These are phyloP conservation scores for Hygrophila difformis DNA, from an alignment of 257 asterid genomes.

Conservation along the genomic window DNA sequence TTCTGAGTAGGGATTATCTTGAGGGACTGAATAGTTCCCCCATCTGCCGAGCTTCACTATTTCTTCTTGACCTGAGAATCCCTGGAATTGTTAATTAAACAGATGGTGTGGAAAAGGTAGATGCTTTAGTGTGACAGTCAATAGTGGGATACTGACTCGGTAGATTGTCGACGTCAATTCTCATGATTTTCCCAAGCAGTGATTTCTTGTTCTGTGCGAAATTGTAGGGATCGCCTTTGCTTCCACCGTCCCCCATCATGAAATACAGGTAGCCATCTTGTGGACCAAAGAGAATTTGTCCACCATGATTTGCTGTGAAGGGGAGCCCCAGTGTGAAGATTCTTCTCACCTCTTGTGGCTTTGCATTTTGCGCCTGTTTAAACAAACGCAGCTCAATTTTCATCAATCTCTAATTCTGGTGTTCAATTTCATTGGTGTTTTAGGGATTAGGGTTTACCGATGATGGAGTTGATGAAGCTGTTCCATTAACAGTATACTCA, in stretches of 20 bases:
- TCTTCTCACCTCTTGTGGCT: constrained; percentile 61
- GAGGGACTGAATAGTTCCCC: constrained; percentile 80
- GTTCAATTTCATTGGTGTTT: background rate
- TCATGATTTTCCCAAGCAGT: constrained; percentile 74
- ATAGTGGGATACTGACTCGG: constrained; percentile 42
- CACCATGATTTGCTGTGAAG: constrained; percentile 58
- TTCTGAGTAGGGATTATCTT: constrained; percentile 60
- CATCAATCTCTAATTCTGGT: background rate
- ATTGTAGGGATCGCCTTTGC: constrained; percentile 69
- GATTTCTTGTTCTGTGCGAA: constrained; percentile 93
- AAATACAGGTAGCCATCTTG: constrained; percentile 70
- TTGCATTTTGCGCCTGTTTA: constrained; percentile 60
- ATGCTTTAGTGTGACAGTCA: too few species aligned
- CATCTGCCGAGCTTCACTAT: constrained; percentile 46
- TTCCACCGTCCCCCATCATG: constrained; percentile 92
- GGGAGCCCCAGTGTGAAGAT: constrained; percentile 85
- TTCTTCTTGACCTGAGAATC: constrained; percentile 42
- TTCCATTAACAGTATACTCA: constrained; percentile 75
- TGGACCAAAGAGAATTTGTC: constrained; percentile 85
- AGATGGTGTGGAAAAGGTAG: too few species aligned
- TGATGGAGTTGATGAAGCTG: constrained; percentile 62
- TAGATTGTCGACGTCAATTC: constrained; percentile 64
- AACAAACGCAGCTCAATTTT: background rate
- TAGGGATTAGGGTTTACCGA: constrained; percentile 24
- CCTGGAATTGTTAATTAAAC: too few species aligned